These are phyloP conservation scores for Chaetomium globosum DNA, from an alignment of 2,329 filamentous ascomycete genomes.

Conservation along the genomic window DNA sequence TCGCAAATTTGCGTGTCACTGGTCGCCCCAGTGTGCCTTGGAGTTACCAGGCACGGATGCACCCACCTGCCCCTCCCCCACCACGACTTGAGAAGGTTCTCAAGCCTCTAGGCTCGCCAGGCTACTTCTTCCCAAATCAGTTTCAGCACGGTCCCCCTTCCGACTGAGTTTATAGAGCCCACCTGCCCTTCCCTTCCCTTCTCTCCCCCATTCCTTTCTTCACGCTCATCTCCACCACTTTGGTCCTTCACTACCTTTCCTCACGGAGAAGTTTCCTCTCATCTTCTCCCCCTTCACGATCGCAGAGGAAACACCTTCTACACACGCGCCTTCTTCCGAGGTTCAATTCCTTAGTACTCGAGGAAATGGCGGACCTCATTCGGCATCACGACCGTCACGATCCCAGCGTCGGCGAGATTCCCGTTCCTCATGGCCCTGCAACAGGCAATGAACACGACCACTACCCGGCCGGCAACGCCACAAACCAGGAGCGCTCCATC, in stretches of 20 bases:
- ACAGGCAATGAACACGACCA: conserved; percentile 55
- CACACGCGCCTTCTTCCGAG: not conserved
- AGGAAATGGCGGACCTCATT: conserved; percentile 41
- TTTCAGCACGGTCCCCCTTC: not conserved
- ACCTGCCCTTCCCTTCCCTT: not conserved
- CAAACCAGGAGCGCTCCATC: conserved; percentile 58
- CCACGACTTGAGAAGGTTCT: not conserved
- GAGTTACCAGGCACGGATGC: too few species aligned
- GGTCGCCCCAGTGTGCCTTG: too few species aligned
- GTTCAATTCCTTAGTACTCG: not conserved
- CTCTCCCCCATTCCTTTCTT: too few species aligned
- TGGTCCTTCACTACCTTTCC: not conserved
- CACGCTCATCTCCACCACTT: not conserved
- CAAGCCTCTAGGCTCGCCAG: not conserved
- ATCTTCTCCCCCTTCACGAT: not conserved
- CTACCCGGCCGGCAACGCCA: conserved; percentile 44
- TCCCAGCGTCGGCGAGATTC: conserved; percentile 54
- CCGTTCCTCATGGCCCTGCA: conserved; percentile 57
- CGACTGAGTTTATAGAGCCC: too few species aligned
- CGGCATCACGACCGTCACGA: conserved; percentile 48
- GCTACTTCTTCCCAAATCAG: not conserved
- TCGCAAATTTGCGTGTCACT: too few species aligned
- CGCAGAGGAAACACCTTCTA: not conserved
- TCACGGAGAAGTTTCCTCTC: too few species aligned
- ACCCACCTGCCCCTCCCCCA: conserved; percentile 1